phyloP scores from a whole-genome alignment of 805 yeast genomes.

The Komagataella populi region DNA sequence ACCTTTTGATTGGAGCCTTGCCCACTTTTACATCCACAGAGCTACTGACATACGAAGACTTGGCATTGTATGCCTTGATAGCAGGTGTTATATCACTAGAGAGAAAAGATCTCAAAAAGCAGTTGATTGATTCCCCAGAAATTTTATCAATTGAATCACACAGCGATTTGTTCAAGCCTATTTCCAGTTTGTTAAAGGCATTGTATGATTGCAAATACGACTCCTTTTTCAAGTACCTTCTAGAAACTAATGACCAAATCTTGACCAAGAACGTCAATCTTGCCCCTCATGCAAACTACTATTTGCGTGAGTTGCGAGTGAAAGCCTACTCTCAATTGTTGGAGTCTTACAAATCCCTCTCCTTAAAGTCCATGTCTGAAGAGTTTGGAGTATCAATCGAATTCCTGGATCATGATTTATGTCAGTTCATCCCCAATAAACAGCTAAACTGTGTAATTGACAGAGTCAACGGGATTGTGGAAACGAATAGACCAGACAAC shows the following conservation, averaged over 20 bases:
- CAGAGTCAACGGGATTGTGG: conserved; percentile 87
- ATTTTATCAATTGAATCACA: conserved; percentile 67
- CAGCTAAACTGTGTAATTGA: conserved; percentile 93
- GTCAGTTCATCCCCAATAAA: conserved; percentile 85
- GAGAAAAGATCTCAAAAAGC: conserved; percentile 72
- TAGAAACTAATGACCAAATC: conserved; percentile 65
- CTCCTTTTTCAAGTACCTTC: conserved; percentile 60
- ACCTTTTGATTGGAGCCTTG: conserved; percentile 74
- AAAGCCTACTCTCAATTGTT: conserved; percentile 89
- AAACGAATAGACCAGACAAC: conserved; percentile 92
- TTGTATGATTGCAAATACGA: conserved; percentile 82
- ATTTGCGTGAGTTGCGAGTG: conserved; percentile 85
- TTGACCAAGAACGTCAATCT: conserved; percentile 54
- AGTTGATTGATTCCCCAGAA: conserved; percentile 90
- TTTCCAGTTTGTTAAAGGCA: conserved; percentile 72
- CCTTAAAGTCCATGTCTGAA: conserved; percentile 85
- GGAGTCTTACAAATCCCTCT: conserved; percentile 86
- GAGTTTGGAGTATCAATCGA: conserved; percentile 84
- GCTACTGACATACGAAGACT: conserved; percentile 75
- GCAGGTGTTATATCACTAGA: conserved; percentile 78
- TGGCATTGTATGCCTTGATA: conserved; percentile 77
- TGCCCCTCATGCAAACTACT: conserved; percentile 67
- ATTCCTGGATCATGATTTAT: conserved; percentile 75
- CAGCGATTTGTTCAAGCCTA: conserved; percentile 61
- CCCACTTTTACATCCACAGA: conserved; percentile 94